Percentiles rank a stretch among this genome's conserved stretches.
Evolutionary conservation across 2,329 filamentous ascomycete genomes (phyloP).

Genomic region (Penicillium sclerotiorum): DNA sequence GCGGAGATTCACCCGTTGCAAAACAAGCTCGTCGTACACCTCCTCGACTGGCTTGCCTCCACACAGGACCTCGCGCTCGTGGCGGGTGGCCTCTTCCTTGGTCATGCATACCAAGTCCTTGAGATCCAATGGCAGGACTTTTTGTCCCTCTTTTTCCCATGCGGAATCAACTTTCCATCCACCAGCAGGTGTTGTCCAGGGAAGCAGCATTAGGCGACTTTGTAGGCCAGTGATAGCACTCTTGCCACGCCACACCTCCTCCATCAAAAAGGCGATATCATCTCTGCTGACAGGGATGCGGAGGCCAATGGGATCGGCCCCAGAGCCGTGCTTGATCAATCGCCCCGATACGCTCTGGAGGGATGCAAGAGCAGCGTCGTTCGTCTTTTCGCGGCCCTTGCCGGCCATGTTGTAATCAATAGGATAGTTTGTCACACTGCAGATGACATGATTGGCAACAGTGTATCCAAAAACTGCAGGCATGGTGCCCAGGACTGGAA

Average conservation of each 20-base stretch:
- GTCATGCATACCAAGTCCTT: constrained; percentile 86
- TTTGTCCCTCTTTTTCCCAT: constrained; percentile 68
- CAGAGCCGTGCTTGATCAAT: constrained; percentile 59
- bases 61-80: constrained; percentile 78
- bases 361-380: constrained; percentile 76
- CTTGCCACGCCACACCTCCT: constrained; percentile 83
- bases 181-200: constrained; percentile 71
- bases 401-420: constrained; percentile 73
- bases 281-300: constrained; percentile 75
- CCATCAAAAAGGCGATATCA: constrained; percentile 84
- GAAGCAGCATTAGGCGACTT: constrained; percentile 74
- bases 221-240: constrained; percentile 81
- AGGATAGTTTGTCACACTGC: constrained; percentile 79
- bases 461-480: constrained; percentile 93
- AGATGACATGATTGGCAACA: constrained; percentile 88
- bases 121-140: constrained; percentile 68
- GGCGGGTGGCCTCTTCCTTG: constrained; percentile 79
- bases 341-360: constrained; percentile 81
- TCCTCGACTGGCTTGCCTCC: constrained; percentile 69
- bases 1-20: constrained; percentile 68
- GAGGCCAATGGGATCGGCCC: constrained; percentile 66
- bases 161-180: constrained; percentile 65
- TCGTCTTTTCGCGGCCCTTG: constrained; percentile 88
- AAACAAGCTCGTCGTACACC: constrained; percentile 69
- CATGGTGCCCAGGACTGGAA: constrained; percentile 96